These are phyloP conservation scores for Termitomyces titanicus DNA, from an alignment of 768 basidiomycete genomes.

Conservation along the genomic window DNA sequence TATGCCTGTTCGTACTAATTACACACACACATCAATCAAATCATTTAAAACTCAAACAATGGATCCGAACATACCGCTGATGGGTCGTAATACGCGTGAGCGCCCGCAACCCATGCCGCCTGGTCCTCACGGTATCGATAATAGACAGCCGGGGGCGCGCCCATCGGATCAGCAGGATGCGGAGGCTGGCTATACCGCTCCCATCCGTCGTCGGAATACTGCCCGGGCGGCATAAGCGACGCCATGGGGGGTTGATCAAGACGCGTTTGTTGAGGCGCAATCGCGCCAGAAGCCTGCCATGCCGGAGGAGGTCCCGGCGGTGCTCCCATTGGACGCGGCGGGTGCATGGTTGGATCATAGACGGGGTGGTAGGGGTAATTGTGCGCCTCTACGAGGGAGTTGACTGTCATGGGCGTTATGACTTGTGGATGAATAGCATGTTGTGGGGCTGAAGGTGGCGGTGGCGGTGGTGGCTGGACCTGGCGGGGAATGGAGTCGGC, in stretches of 20 bases:
- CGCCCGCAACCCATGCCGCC: slow-evolving; percentile 40
- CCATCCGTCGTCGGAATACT: slow-evolving; percentile 56
- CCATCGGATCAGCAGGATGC: slow-evolving; percentile 44
- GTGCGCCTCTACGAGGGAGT: slow-evolving; percentile 26
- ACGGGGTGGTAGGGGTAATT: slow-evolving; percentile 35
- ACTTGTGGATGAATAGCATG: slow-evolving; percentile 16
- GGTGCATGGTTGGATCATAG: slow-evolving; percentile 26
- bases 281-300: slow-evolving; percentile 60
- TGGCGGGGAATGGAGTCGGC: slow-evolving; percentile 10
- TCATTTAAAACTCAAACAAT: neutral
- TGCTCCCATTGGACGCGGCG: slow-evolving; percentile 39
- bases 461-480: slow-evolving; percentile 10
- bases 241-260: slow-evolving; percentile 42
- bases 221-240: slow-evolving; percentile 40
- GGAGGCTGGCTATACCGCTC: slow-evolving; percentile 46
- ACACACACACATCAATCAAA: neutral
- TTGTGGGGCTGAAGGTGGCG: slow-evolving; percentile 15
- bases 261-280: slow-evolving; percentile 66
- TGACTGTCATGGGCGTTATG: slow-evolving; percentile 25
- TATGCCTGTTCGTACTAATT: slow-evolving; percentile 54
- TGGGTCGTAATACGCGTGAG: slow-evolving; percentile 56
- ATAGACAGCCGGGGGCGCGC: slow-evolving; percentile 45
- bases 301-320: slow-evolving; percentile 52
- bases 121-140: slow-evolving; percentile 67
- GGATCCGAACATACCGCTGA: slow-evolving; percentile 33